These are phyloP conservation scores for Brassica cretica DNA, from an alignment of 345 rosid genomes.

Conservation along the genomic window DNA sequence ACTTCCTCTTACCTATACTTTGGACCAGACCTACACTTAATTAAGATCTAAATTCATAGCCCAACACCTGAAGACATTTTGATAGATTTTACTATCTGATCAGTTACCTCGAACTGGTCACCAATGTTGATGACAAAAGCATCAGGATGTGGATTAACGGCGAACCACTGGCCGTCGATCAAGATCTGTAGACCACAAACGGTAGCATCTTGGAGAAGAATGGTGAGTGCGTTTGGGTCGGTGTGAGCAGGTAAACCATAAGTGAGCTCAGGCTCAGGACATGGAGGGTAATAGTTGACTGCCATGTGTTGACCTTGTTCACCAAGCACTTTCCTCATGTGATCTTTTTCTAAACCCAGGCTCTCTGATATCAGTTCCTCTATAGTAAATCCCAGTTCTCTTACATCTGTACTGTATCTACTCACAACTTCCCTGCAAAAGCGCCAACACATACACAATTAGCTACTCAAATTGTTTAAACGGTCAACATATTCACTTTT, in stretches of 20 bases:
- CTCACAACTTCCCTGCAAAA: constrained; percentile 60
- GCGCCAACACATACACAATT: not conserved
- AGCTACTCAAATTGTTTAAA: not conserved
- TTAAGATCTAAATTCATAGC: not conserved
- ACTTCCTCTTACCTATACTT: not conserved
- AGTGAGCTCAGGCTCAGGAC: constrained; percentile 90
- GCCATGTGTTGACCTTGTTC: constrained; percentile 99
- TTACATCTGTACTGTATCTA: constrained; percentile 55
- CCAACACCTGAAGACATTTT: not conserved
- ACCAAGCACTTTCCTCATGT: constrained; percentile 52
- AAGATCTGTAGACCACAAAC: constrained; percentile 85
- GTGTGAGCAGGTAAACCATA: constrained; percentile 90
- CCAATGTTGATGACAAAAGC: constrained; percentile 91
- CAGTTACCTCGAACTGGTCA: constrained; percentile 75
- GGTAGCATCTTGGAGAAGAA: constrained; percentile 76
- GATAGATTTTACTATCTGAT: not conserved
- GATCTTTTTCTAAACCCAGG: constrained; percentile 65
- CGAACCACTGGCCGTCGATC: constrained; percentile 73
- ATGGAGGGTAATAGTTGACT: constrained; percentile 83
- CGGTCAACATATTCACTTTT: not conserved
- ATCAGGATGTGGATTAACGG: constrained; percentile 69
- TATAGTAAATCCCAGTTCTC: constrained; percentile 59
- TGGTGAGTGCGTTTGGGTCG: constrained; percentile 86
- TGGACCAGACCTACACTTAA: not conserved
- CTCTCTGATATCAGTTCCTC: constrained; percentile 90